Base-by-base conservation (phyloP, 441 rosid genomes). In the Erodium texanum region DNA sequence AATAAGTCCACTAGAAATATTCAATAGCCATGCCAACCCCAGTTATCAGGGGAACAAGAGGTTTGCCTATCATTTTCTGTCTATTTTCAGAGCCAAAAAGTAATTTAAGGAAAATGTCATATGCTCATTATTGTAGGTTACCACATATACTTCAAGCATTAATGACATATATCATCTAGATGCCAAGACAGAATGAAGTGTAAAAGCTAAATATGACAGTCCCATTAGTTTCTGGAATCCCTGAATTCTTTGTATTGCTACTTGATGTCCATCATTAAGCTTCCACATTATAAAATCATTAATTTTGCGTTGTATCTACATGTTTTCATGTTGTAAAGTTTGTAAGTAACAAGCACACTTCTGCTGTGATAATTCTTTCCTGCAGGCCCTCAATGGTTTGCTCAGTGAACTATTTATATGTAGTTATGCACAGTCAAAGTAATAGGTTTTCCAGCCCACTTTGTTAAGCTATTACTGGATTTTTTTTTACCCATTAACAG, bases 401-500 rank as follows among this genome's bases (percentile, higher is more conserved):
- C 16, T 45, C 52, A 12, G 52, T 45, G 14, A 45, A 14, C 52
- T 36, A 36, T 36, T 7, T 3, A 1, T 36, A n/a, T n/a, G n/a
- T n/a, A n/a, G n/a, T 6, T 36, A 6, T 36, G 41, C 8, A 0
- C 11, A 5, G 41, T 36, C 41, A 7, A n/a, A 18, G 7, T 4
- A 62, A 24, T 58, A 5, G 65, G 12, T 18, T 63, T 66, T 74
- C 41, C 70, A 68, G 38, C 71, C 10, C 9, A 48, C 34, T 65
- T 62, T 14, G 70, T 72, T 6, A 32, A 66, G 41, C 68, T 41
- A 54, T 54, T 1, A 24, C 23, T 54, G 22, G 24, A 10, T 36
- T 67, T 20, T 7, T 23, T 18, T 41, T 24, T 54, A 5, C 58
- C n/a, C 62, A 68, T 71, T 58, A 77, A 62, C 87, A 94, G 99